Conservation (phyloP, 1,284 basidiomycete species). For the Leccinum subrobustum region DNA sequence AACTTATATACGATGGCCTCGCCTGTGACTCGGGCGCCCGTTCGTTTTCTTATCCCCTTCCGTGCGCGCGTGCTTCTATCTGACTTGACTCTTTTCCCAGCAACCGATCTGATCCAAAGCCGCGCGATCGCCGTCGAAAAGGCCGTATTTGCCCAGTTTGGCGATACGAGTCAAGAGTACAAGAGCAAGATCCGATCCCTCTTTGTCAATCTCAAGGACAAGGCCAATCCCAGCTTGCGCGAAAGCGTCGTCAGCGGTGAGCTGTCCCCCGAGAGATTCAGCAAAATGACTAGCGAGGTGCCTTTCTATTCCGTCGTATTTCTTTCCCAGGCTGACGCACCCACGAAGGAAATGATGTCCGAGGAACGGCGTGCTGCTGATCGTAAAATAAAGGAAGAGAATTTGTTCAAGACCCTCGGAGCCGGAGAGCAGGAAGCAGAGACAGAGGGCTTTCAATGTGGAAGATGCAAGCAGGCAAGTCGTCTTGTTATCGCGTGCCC, state of each 20-base stretch:
- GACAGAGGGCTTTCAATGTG: conserved; percentile 98
- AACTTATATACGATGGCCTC: conserved; percentile 90
- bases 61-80: not conserved
- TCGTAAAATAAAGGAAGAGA: conserved; percentile 81
- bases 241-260: conserved; percentile 85
- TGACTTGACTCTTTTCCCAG: conserved; percentile 35
- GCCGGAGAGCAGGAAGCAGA: conserved; percentile 91
- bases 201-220: conserved; percentile 92
- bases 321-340: not conserved
- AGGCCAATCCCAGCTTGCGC: conserved; percentile 86
- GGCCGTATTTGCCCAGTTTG: conserved; percentile 50
- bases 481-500: not conserved
- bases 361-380: conserved; percentile 87
- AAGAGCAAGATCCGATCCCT: conserved; percentile 87
- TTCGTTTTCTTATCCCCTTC: conserved; percentile 31
- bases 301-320: conserved; percentile 14
- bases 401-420: conserved; percentile 89
- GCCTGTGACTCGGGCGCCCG: conserved; percentile 82
- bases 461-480: conserved; percentile 81
- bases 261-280: conserved; percentile 67
- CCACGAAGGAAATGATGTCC: conserved; percentile 87
- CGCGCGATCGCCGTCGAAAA: conserved; percentile 64
- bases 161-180: conserved; percentile 52
- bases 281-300: conserved; percentile 81
- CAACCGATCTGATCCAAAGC: conserved; percentile 57